Percentiles rank a stretch among this genome's conserved stretches.
phyloP scores from a whole-genome alignment of 768 basidiomycete species.

The Pleurotus tuoliensis region DNA sequence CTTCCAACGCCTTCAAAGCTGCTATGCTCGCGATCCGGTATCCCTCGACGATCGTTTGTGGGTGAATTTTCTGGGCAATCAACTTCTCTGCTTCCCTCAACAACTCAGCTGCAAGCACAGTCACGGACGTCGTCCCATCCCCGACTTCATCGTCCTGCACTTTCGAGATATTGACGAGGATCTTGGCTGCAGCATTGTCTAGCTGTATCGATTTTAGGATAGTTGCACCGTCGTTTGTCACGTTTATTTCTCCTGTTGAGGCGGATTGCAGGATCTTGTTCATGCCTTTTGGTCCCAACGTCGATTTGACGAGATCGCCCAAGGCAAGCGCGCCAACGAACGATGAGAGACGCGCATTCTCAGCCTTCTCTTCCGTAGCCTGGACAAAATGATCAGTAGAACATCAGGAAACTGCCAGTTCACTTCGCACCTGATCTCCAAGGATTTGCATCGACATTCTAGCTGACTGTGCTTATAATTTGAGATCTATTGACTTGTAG shows the following conservation, averaged over 20 bases:
- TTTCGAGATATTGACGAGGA: conserved; percentile 98
- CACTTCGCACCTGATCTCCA: conserved; percentile 46
- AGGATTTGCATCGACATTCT: conserved; percentile 72
- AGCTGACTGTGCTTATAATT: too few relatives aligned
- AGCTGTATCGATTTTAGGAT: conserved; percentile 97
- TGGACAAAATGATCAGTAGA: conserved; percentile 20
- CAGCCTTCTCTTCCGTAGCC: conserved; percentile 93
- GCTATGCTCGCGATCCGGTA: conserved; percentile 88
- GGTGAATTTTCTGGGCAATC: conserved; percentile 89
- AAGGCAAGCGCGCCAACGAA: conserved; percentile 97
- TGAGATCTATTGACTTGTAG: too few relatives aligned
- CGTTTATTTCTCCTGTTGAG: conserved; percentile 88
- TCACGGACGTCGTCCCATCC: conserved; percentile 90
- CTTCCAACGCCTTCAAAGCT: conserved; percentile 82
- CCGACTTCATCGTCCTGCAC: conserved; percentile 99
- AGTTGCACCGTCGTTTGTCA: conserved; percentile 98
- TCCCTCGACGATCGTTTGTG: conserved; percentile 96
- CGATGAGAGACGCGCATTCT: conserved; percentile 96
- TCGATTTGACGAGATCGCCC: conserved; percentile 98
- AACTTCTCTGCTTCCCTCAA: conserved; percentile 94
- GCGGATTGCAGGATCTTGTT: conserved; percentile 97
- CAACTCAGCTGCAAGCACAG: conserved; percentile 88
- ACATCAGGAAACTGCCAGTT: background rate
- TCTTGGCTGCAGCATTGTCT: conserved; percentile 98
- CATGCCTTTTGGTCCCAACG: conserved; percentile 98